Conservation (phyloP, 202 grass and related monocot genomes). For the Bolboschoenoplectus hybrid region DNA sequence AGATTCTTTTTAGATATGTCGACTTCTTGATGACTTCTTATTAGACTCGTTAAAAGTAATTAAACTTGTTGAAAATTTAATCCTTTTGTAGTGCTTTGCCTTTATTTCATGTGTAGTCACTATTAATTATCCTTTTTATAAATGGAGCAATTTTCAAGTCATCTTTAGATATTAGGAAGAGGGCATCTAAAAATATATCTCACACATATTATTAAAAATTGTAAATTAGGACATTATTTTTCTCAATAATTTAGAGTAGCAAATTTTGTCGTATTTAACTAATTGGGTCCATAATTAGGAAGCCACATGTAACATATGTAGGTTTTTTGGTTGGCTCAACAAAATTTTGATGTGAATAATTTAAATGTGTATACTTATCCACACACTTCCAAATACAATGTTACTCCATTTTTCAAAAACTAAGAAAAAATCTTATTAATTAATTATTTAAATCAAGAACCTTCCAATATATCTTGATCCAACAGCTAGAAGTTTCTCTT, state of each 20-base stretch:
- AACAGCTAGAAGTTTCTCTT: constrained; percentile 10
- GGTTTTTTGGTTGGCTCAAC: background rate
- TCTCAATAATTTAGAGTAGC: background rate
- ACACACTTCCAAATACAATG: background rate
- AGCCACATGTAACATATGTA: constrained; percentile 7
- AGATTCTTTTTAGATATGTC: background rate
- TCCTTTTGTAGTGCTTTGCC: background rate
- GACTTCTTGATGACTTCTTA: background rate
- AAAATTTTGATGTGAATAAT: background rate
- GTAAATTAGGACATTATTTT: background rate
- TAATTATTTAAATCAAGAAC: background rate
- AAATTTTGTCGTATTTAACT: background rate
- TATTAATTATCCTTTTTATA: background rate
- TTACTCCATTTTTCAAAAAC: background rate
- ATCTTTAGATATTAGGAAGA: background rate
- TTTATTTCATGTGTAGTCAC: background rate
- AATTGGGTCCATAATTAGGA: background rate
- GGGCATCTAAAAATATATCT: background rate
- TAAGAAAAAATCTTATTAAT: constrained; percentile 1
- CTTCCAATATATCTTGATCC: background rate
- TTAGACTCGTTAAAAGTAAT: background rate
- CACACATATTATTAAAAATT: background rate
- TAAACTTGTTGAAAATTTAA: background rate
- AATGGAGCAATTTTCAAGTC: background rate
- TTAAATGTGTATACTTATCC: background rate